Base-by-base conservation (phyloP, 495 filamentous ascomycete genomes). In the Geopyxis carbonaria region DNA sequence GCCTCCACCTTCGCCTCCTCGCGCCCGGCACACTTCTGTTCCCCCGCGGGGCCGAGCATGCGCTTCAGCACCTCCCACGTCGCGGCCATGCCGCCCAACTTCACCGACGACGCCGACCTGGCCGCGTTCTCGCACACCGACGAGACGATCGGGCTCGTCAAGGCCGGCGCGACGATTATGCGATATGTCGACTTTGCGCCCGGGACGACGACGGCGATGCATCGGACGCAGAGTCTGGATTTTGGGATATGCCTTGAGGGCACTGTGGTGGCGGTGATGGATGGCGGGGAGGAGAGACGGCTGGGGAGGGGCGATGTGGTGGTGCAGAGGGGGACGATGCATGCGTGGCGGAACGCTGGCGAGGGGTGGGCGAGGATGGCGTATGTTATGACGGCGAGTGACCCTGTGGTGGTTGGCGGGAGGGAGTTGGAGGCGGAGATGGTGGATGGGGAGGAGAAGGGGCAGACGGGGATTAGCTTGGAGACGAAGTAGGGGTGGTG, bases 161-260 rank as follows among this genome's bases (percentile, higher is more conserved):
- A n/a, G n/a, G n/a, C n/a, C n/a, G n/a, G n/a, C n/a, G n/a, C n/a
- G n/a, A n/a, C n/a, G n/a, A n/a, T n/a, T n/a, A n/a, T n/a, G n/a
- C 64, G 75, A 6, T 65, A 64, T 41, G 73, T 78, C n/a, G 75
- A 79, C 45, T 71, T 78, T 23, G 58, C 59, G 0, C 75, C 75
- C 0, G 60, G 57, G 7, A 58, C 63, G 43, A 59, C 59, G 16
- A 66, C 62, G 43, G 61, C 64, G 39, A 72, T 86, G 69, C 81
- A 86, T 43, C 65, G 78, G 0, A 84, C 81, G 2, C 64, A 74
- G 50, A 73, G 67, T 11, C 57, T 89, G 3, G 81, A 87, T 45
- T 85, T 79, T 36, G 79, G 78, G 3, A 65, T 84, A 40, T 69
- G 87, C 18, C 42, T 89, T n/a, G 78, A 85, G 51, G 81, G 81